Conservation (phyloP, 192 early-diverging fungal genomes). For the Coemansia sp. region DNA sequence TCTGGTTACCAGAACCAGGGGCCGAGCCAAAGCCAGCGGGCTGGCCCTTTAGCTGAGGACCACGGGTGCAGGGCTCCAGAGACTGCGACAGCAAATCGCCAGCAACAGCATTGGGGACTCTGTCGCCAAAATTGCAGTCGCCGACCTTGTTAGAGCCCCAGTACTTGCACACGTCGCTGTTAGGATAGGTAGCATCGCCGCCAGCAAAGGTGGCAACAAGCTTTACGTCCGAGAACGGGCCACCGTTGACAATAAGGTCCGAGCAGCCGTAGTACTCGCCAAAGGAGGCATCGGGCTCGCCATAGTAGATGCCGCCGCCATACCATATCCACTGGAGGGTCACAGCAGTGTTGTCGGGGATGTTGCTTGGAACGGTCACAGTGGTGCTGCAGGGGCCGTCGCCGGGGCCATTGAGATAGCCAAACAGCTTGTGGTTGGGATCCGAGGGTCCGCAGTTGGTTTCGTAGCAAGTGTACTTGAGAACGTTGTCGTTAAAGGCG, state of each 20-base stretch:
- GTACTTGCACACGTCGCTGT: conserved; percentile 61
- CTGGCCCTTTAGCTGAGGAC: conserved; percentile 38
- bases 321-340: conserved; percentile 68
- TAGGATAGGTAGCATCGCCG: conserved; percentile 56
- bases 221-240: conserved; percentile 26
- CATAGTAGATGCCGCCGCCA: conserved; percentile 62
- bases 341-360: conserved; percentile 53
- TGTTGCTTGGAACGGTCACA: conserved; percentile 54
- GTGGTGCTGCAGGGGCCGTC: conserved; percentile 54
- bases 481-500: conserved; percentile 55
- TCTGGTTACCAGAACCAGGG: conserved; percentile 16
- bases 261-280: conserved; percentile 62
- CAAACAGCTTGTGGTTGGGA: conserved; percentile 37
- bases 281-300: conserved; percentile 55
- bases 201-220: conserved; percentile 49
- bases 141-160: conserved; percentile 62
- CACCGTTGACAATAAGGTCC: conserved; percentile 57
- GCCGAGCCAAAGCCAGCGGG: conserved; percentile 51
- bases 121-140: conserved; percentile 58
- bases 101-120: conserved; percentile 42
- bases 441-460: conserved; percentile 57
- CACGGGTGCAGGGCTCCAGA: conserved; percentile 58
- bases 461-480: conserved; percentile 62
- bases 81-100: conserved; percentile 59
- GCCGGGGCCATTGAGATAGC: conserved; percentile 57